Percentiles rank a stretch among this genome's conserved stretches.
Evolutionary conservation across 176 grass and related monocot genomes (phyloP).

Genomic region (Zea luxurians): DNA sequence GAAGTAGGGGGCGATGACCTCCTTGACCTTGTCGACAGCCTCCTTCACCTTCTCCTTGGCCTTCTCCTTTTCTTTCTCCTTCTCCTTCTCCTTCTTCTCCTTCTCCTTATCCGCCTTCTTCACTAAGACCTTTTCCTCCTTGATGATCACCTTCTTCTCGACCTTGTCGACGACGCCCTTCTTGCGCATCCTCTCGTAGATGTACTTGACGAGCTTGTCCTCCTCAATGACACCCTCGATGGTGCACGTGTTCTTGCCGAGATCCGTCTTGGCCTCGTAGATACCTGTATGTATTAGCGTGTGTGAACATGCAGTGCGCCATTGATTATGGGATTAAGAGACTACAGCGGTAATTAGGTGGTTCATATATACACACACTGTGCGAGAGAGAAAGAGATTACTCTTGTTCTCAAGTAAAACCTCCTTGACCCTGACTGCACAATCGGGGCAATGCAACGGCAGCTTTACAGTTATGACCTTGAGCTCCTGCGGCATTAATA

Average conservation of each 20-base stretch:
- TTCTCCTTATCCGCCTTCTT: slow-evolving; percentile 32
- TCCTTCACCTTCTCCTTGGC: slow-evolving; percentile 7
- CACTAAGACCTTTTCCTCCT: slow-evolving; percentile 49
- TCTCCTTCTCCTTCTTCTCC: slow-evolving; percentile 7
- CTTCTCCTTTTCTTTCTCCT: neutral
- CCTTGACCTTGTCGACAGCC: slow-evolving; percentile 46
- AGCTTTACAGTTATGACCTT: slow-evolving; percentile 63
- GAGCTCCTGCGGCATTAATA: slow-evolving; percentile 37
- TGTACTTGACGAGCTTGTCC: slow-evolving; percentile 59
- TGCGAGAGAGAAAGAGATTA: slow-evolving; percentile 26
- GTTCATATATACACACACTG: no score
- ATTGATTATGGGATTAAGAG: no score
- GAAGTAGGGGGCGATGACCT: slow-evolving; percentile 69
- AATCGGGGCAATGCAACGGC: slow-evolving; percentile 67
- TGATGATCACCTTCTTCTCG: slow-evolving; percentile 46
- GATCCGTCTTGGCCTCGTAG: slow-evolving; percentile 66
- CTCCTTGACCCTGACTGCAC: slow-evolving; percentile 54
- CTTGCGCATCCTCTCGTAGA: slow-evolving; percentile 53
- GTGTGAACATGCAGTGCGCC: neutral
- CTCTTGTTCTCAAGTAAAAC: slow-evolving; percentile 73
- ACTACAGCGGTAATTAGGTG: no score
- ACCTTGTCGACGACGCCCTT: slow-evolving; percentile 47
- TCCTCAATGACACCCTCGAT: slow-evolving; percentile 61
- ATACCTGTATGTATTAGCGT: slow-evolving; percentile 43
- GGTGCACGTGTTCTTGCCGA: slow-evolving; percentile 56